Base-by-base conservation (phyloP, 2,329 filamentous ascomycete species). In the Aureobasidium sp. region DNA sequence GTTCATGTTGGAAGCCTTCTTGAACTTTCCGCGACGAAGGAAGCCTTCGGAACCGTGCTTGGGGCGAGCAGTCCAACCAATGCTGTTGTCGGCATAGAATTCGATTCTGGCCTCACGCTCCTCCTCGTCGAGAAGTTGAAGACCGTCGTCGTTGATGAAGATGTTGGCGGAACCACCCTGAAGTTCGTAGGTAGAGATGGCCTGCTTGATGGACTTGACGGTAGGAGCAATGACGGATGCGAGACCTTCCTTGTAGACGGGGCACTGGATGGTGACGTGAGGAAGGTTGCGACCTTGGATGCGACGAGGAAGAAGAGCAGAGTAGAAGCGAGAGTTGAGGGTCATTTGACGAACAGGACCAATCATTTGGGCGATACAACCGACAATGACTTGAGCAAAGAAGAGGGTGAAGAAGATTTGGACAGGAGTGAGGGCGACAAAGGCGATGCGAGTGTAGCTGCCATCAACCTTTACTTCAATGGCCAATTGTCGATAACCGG, bases 211-310 rank as follows among this genome's bases (percentile, higher is more conserved):
- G 1, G 88, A 92, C 69, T 85, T 85, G 69, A 92, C 84, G 0
- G 89, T 93, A 8, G 89, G 89, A 24, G 81, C 82, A 69, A 92
- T 92, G 73, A 95, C 90, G 65, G 80, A 84, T 39, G 77, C 77
- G 2, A 95, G 80, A 66, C 90, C 89, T 73, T 95, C 90, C 73
- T 93, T 94, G 78, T 94, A 95, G 0, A 95, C 89, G 5, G 90
- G 90, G 72, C 89, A 92, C 71, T 96, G 90, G 46, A 95, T 88
- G 3, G 77, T 80, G 66, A 90, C 81, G 70, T 90, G 89, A 2
- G 88, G 88, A 17, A 92, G 80, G 29, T 78, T 71, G 7, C 76
- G 69, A 1, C 75, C 77, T 62, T 82, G 82, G 32, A 92, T 74
- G 52, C 88, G 79, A 24, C 82, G 82, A 1, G 87, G 85, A 9